Base-by-base conservation (phyloP, 768 basidiomycete genomes). In the Phaffia tasmanica region DNA sequence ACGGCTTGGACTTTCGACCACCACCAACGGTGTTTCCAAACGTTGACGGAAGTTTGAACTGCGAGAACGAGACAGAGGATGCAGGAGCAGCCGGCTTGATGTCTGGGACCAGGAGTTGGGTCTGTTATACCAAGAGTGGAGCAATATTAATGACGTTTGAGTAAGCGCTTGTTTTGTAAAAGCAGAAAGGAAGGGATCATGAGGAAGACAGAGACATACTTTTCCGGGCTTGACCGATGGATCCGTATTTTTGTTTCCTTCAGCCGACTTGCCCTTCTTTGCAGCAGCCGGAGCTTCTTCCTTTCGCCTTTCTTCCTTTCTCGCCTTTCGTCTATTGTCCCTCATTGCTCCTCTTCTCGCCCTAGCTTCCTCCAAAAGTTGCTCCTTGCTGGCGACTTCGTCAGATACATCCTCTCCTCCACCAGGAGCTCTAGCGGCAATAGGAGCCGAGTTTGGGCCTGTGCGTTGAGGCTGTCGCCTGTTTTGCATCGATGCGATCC, bases 261-360 rank as follows among this genome's bases (percentile, higher is more conserved):
- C 81, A 11, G 78, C 79, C 75, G 81, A 81, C 18, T 79, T 78
- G 54, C 69, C 68, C 57, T 70, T 66, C 62, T 67, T 63, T 27
- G 29, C 63, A 19, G 55, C 66, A 18, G 58, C 42, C 7, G 53
- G 78, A 57, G 80, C 81, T 73, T 81, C 83, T 25, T 78, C 79
- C 77, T 78, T 80, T 71, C 79, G 77, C 67, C 85, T 87, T 77
- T 88, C 87, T 77, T 92, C 91, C 74, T 81, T 86, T 9, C 88
- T 88, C 79, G 88, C 87, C 73, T 86, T 88, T 73, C 92, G 78
- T 71, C 94, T 79, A 65, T 84, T 82, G 76, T 97, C 93, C 25
- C 92, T 81, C 81, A 95, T 80, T 46, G 85, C 83, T 0, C 86
- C 92, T 5, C 90, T 80, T 72, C 88, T 85, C 71, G 77, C 76